Evolutionary conservation across 2,329 filamentous ascomycete genomes (phyloP), one percentile per base, ranked within the genome.

Genomic region (Stachybotrys chartarum): DNA sequence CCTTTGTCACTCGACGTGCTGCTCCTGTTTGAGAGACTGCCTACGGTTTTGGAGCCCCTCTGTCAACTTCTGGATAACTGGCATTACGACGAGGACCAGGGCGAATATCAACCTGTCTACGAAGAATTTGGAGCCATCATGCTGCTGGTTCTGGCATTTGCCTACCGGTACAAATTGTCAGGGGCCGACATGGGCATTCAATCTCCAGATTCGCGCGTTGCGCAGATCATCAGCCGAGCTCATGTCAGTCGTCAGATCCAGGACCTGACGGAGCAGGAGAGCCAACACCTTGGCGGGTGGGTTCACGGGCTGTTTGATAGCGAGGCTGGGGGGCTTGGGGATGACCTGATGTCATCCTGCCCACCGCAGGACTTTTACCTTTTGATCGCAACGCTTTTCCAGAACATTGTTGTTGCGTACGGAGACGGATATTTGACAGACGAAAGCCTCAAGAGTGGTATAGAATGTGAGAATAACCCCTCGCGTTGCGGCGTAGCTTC

Each of bases 101-200:
- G 84, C 54, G 90, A 94, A 66, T 91, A 91, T 62, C 90, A 93
- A 66, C 89, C 89, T 0, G 84, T 91, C 0, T 94, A 94, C 62
- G 90, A 94, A 64, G 90, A 95, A 62, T 94, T 93, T 61, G 88
- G 89, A 1, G 84, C 87, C 0, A 85, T 92, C 16, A 72, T 94
- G 7, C 78, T 94, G 1, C 75, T 94, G 3, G 78, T 91, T 0
- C 71, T 92, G 53, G 87, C 87, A 0, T 86, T 91, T 59, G 80
- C 87, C n/a, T 82, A 90, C 65, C 85, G 90, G 14, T 93, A 92
- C 63, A 81, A 83, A 53, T 75, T 94, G 10, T 80, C 78, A 0
- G 73, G 78, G 6, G 71, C 80, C 5, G 87, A 92, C 42, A 74
- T 92, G 32, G 88, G 87, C 2, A 75, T 81, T 24, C 72, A 76